These are phyloP conservation scores for Sporobolus alterniflorus DNA, from an alignment of 202 grass and related monocot genomes.

Conservation along the genomic window DNA sequence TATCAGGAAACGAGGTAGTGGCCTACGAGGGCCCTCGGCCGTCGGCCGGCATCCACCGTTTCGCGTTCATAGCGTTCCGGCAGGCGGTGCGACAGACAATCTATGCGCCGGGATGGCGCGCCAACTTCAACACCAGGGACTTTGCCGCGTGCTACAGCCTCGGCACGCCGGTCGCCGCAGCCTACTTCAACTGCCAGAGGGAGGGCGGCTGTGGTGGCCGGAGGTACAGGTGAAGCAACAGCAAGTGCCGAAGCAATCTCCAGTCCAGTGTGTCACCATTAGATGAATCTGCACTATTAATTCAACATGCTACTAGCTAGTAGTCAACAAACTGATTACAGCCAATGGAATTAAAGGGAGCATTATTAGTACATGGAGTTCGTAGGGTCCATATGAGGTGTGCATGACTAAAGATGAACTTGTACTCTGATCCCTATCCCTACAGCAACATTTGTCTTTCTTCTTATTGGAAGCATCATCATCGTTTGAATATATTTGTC, in stretches of 20 bases:
- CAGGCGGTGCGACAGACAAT: conserved; percentile 46
- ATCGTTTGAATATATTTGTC: too few species aligned
- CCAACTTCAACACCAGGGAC: conserved; percentile 75
- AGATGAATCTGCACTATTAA: too few species aligned
- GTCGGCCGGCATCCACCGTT: conserved; percentile 61
- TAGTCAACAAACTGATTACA: too few species aligned
- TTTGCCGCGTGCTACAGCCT: conserved; percentile 63
- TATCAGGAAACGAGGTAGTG: conserved; percentile 58
- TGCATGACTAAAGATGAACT: too few species aligned
- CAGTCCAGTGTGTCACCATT: too few species aligned
- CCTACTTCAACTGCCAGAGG: conserved; percentile 74
- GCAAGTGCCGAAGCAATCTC: not conserved
- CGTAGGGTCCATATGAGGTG: too few species aligned
- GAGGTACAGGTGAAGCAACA: conserved; percentile 41
- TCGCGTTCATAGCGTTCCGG: conserved; percentile 64
- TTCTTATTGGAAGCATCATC: too few species aligned
- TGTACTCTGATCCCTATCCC: too few species aligned
- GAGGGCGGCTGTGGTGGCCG: conserved; percentile 67
- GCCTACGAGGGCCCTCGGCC: conserved; percentile 63
- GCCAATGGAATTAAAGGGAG: too few species aligned
- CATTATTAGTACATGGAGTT: too few species aligned
- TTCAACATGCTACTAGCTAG: too few species aligned
- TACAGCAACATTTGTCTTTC: too few species aligned
- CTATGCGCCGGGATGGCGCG: conserved; percentile 69
- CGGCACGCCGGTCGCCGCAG: conserved; percentile 37